Percentiles rank a stretch among this genome's conserved stretches.
These are phyloP conservation scores for Artemisia tridentata DNA, from an alignment of 129 eudicot genomes.

Conservation along the genomic window DNA sequence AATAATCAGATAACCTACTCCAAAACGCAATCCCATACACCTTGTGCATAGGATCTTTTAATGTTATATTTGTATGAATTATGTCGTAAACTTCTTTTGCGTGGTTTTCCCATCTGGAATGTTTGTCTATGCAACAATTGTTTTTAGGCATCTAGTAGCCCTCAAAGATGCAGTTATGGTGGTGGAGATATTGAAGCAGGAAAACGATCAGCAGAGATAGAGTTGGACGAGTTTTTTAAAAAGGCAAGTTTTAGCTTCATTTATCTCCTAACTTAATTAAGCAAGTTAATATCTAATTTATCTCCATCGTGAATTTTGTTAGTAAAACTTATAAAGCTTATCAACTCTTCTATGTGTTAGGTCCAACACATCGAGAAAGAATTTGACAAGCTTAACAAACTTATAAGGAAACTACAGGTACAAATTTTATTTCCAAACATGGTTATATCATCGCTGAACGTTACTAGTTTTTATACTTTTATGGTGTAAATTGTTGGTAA, in stretches of 20 bases:
- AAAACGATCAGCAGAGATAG: constrained; percentile 30
- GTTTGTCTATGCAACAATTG: not conserved
- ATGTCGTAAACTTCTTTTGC: not conserved
- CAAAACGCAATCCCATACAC: too few relatives aligned
- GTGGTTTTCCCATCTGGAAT: not conserved
- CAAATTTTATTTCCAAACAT: not conserved
- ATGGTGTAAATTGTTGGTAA: not conserved
- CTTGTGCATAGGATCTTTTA: not conserved
- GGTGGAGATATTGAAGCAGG: constrained; percentile 38
- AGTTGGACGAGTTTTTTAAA: constrained; percentile 31
- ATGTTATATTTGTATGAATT: not conserved
- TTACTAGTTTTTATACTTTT: not conserved
- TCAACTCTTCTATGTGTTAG: constrained; percentile 32
- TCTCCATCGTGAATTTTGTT: not conserved
- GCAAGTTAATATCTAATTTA: not conserved
- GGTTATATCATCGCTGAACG: not conserved
- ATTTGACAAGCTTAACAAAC: constrained; percentile 59
- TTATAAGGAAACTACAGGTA: constrained; percentile 78
- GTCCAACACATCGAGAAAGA: constrained; percentile 74
- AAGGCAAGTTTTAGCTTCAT: constrained; percentile 20
- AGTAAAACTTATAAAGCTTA: not conserved
- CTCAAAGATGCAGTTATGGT: constrained; percentile 28
- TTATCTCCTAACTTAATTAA: not conserved
- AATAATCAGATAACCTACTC: too few relatives aligned
- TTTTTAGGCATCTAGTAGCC: constrained; percentile 25